phyloP scores from a whole-genome alignment of 129 eudicot species.

The Flaveria linearis region DNA sequence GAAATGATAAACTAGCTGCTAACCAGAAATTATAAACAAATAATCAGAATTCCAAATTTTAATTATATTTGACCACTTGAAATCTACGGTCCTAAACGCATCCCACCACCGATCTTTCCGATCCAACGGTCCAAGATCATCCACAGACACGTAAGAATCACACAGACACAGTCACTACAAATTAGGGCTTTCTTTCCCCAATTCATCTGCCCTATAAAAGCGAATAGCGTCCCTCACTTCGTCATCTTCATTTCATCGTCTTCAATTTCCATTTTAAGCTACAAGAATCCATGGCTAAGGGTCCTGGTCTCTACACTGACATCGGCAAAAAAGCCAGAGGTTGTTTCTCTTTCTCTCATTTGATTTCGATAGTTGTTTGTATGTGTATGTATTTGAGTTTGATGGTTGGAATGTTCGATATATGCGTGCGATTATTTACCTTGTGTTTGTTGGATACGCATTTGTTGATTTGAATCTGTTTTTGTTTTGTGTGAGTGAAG shows the following conservation, averaged over 20 bases:
- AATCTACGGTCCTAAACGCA: too few relatives aligned
- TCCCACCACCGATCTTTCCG: not conserved
- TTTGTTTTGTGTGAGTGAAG: slow-evolving; percentile 39
- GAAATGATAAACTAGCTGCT: not conserved
- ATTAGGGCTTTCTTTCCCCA: slow-evolving; percentile 48
- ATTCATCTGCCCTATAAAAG: slow-evolving; percentile 13
- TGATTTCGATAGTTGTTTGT: not conserved
- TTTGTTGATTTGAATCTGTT: slow-evolving; percentile 21
- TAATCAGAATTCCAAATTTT: too few relatives aligned
- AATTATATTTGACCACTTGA: too few relatives aligned
- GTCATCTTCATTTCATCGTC: slow-evolving; percentile 20
- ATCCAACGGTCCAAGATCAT: slow-evolving; percentile 22
- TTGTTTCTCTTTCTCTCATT: slow-evolving; percentile 13
- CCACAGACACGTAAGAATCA: slow-evolving; percentile 9
- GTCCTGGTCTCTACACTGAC: slow-evolving; percentile 89
- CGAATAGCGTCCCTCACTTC: not conserved
- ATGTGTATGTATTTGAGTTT: not conserved
- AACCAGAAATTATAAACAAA: not conserved
- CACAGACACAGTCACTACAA: not conserved
- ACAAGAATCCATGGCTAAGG: slow-evolving; percentile 61
- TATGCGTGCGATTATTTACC: not conserved
- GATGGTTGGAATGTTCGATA: not conserved
- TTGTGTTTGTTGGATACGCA: not conserved
- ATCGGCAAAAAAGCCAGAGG: slow-evolving; percentile 90
- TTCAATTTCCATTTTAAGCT: slow-evolving; percentile 24